Evolutionary conservation across 257 asterid species (phyloP).

Genomic region (Ilex asprella): DNA sequence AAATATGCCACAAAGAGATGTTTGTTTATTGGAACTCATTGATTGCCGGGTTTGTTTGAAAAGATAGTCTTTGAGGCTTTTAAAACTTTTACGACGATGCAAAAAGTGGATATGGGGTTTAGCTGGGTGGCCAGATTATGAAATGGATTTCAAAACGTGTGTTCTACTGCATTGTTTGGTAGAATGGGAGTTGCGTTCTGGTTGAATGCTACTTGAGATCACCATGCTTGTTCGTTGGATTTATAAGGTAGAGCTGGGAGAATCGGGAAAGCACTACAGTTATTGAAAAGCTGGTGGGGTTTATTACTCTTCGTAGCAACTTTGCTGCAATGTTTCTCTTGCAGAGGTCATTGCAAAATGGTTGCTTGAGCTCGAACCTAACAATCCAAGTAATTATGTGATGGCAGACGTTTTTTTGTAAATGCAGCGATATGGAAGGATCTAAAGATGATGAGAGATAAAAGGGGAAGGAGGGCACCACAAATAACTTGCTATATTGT

Average conservation of each 20-base stretch:
- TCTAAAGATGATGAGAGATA: too few species aligned
- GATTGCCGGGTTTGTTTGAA: too few species aligned
- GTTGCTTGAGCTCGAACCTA: slow-evolving; percentile 38
- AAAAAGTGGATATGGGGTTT: slow-evolving; percentile 23
- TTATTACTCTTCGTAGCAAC: slow-evolving; percentile 38
- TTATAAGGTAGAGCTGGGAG: slow-evolving; percentile 38
- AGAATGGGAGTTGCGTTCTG: slow-evolving; percentile 32
- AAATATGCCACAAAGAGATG: too few species aligned
- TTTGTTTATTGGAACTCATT: too few species aligned
- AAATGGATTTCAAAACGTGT: slow-evolving; percentile 25
- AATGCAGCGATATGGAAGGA: slow-evolving; percentile 52
- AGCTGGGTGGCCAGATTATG: slow-evolving; percentile 41
- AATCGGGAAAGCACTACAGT: slow-evolving; percentile 36
- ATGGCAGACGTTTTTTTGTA: slow-evolving; percentile 45
- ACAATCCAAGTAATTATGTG: slow-evolving; percentile 40
- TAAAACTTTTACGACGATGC: too few species aligned
- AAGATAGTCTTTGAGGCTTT: too few species aligned
- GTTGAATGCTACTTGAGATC: slow-evolving; percentile 35
- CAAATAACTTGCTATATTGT: too few species aligned
- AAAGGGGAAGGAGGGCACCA: too few species aligned
- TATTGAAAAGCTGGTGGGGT: slow-evolving; percentile 45
- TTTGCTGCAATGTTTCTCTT: slow-evolving; percentile 28
- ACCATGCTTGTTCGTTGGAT: slow-evolving; percentile 49
- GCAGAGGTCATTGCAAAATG: slow-evolving; percentile 33
- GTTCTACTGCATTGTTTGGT: slow-evolving; percentile 33